phyloP scores from a whole-genome alignment of 805 yeast genomes.

The Suhomyces tanzawaensis region DNA sequence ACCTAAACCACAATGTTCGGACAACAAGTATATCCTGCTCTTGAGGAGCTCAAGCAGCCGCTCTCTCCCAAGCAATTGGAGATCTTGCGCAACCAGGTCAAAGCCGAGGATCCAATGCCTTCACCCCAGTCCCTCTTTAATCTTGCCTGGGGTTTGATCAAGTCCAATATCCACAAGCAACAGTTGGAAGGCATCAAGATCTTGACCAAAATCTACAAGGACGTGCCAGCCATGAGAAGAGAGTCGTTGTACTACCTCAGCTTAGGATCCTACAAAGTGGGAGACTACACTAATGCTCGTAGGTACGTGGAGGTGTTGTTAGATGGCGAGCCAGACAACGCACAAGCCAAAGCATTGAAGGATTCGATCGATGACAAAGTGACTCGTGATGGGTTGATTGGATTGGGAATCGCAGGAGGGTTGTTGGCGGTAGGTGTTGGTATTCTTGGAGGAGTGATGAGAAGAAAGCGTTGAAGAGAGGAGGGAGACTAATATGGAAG shows the following conservation, averaged over 20 bases:
- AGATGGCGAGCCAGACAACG: conserved; percentile 78
- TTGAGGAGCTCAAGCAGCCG: conserved; percentile 47
- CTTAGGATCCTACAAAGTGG: conserved; percentile 82
- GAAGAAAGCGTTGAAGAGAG: conserved; percentile 26
- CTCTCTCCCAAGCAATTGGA: conserved; percentile 73
- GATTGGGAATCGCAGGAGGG: conserved; percentile 85
- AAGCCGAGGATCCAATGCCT: conserved; percentile 75
- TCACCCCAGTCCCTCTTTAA: conserved; percentile 86
- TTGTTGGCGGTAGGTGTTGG: conserved; percentile 83
- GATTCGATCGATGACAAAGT: conserved; percentile 79
- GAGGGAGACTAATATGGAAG: no score
- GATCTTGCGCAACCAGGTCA: conserved; percentile 72
- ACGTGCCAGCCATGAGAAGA: conserved; percentile 77
- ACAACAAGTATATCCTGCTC: conserved; percentile 30
- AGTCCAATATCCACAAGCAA: conserved; percentile 58
- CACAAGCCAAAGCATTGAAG: conserved; percentile 70
- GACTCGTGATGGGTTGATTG: conserved; percentile 83
- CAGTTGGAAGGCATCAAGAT: conserved; percentile 79
- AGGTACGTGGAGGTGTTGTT: conserved; percentile 78
- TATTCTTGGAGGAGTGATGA: conserved; percentile 41
- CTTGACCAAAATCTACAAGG: conserved; percentile 67
- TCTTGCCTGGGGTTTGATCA: conserved; percentile 94
- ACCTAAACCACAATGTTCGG: conserved; percentile 5
- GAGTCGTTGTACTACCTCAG: conserved; percentile 88
- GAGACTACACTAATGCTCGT: conserved; percentile 83